A percentile compares a stretch with the other conserved stretches of the same genome.
Conservation (phyloP, 2,329 filamentous ascomycete genomes). For the Pseudogymnoascus sp. region DNA sequence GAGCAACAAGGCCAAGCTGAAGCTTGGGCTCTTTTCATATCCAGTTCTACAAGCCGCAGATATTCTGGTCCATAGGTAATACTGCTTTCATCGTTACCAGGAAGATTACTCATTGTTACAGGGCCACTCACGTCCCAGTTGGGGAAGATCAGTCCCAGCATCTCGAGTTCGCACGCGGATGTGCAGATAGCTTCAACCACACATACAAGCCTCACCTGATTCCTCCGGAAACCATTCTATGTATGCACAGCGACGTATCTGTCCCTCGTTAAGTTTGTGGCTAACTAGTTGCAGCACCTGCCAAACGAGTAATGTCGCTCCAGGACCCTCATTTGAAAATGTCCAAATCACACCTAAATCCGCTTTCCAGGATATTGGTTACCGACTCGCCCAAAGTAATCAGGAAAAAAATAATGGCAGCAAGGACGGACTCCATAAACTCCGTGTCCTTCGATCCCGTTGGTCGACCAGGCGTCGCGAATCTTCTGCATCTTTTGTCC, state of each 20-base stretch:
- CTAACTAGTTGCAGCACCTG: constrained; percentile 37
- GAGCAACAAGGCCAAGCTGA: constrained; percentile 55
- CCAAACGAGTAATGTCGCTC: constrained; percentile 85
- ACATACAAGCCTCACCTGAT: constrained; percentile 57
- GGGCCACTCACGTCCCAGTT: constrained; percentile 88
- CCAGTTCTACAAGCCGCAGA: constrained; percentile 94
- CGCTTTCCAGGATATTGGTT: constrained; percentile 71
- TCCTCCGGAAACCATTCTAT: constrained; percentile 62
- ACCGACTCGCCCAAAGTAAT: constrained; percentile 63
- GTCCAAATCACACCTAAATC: constrained; percentile 77
- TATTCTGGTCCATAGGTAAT: constrained; percentile 72
- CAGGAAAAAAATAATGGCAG: constrained; percentile 58
- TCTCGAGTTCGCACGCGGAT: constrained; percentile 83
- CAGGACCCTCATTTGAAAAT: constrained; percentile 74
- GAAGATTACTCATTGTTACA: constrained; percentile 26
- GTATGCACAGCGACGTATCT: constrained; percentile 36
- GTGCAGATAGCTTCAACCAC: constrained; percentile 81
- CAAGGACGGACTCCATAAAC: constrained; percentile 66
- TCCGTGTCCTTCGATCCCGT: constrained; percentile 64
- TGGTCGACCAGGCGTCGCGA: constrained; percentile 72
- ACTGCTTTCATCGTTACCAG: neutral
- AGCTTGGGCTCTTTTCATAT: constrained; percentile 89
- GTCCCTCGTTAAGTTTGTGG: neutral
- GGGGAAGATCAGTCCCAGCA: constrained; percentile 95
- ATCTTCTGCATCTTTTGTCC: constrained; percentile 73